Evolutionary conservation across 23 red algal genomes (phyloP), one percentile per base, ranked within the genome.

Genomic region (Gracilaria domingensis): DNA sequence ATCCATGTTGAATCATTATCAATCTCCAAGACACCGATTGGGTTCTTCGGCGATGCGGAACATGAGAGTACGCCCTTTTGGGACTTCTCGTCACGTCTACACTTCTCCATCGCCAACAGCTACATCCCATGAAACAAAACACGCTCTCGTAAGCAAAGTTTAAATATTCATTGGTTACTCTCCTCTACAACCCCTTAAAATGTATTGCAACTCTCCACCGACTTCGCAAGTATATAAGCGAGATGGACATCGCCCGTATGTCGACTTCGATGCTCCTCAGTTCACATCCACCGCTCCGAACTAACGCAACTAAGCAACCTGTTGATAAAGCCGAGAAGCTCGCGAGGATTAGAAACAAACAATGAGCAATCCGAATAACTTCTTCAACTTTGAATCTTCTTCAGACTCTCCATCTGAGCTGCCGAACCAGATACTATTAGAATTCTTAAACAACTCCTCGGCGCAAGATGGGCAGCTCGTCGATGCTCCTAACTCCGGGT

Each of bases 121-220:
- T 20, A 37, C 64, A 30, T 69, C 32, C 64, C 64, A 69, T 37
- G 64, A 36, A 37, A 69, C 32, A 16, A 36, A 0, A 18, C 18
- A 2, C 26, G 26, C 59, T 69, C 64, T 69, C 64, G 64, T 69
- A 69, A 69, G 30, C 14, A 32, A 11, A 69, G 32, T 69, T 69
- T 37, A 37, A 69, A 69, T 69, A 69, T 69, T 37, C 30, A 36
- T 69, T 69, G 32, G 64, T 13, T 7, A 69, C 64, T 69, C 64
- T 69, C 64, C 64, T 16, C n/a, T 17, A 13, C 64, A 69, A 69
- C 64, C 64, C 26, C 38, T 69, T 69, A 69, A 69, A 64, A 64
- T 64, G 59, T 32, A 64, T 20, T 55, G 2, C 59, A 64, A 64
- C 24, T 30, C 59, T 62, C 64, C 26, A 20, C 32, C 1, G 5